phyloP scores from a whole-genome alignment of 2,329 filamentous ascomycete genomes.

The Xylaria sp. region DNA sequence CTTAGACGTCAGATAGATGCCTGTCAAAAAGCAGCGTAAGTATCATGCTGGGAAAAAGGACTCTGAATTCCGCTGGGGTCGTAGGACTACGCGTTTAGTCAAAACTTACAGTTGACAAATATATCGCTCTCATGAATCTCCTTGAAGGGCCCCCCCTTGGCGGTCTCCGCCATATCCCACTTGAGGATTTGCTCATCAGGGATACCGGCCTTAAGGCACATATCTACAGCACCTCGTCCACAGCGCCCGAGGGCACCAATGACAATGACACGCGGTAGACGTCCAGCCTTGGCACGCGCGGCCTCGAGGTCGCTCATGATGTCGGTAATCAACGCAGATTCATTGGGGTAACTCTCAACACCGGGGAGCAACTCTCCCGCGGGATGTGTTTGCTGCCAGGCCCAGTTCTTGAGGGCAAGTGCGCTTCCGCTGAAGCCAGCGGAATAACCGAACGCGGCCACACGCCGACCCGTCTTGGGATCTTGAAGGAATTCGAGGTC shows the following conservation, averaged over 20 bases:
- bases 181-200: slow-evolving; percentile 72
- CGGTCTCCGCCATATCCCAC: slow-evolving; percentile 84
- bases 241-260: slow-evolving; percentile 89
- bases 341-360: slow-evolving; percentile 77
- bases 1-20: slow-evolving; percentile 77
- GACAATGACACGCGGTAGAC: slow-evolving; percentile 78
- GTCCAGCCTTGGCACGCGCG: slow-evolving; percentile 72
- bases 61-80: neutral
- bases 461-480: slow-evolving; percentile 70
- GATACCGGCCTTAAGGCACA: slow-evolving; percentile 80
- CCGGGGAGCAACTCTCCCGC: slow-evolving; percentile 71
- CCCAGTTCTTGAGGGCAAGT: slow-evolving; percentile 82
- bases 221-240: slow-evolving; percentile 83
- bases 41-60: neutral
- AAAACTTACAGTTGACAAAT: slow-evolving; percentile 76
- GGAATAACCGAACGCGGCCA: slow-evolving; percentile 78
- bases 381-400: slow-evolving; percentile 80
- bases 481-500: slow-evolving; percentile 90
- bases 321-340: slow-evolving; percentile 76
- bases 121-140: slow-evolving; percentile 82
- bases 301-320: slow-evolving; percentile 77
- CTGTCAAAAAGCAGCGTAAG: slow-evolving; percentile 55
- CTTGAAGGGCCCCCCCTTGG: slow-evolving; percentile 77
- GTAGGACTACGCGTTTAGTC: neutral
- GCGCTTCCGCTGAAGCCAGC: slow-evolving; percentile 82